Percentiles rank a stretch among this genome's conserved stretches.
These are phyloP conservation scores for Hymenoscyphus repandus DNA, from an alignment of 2,329 filamentous ascomycete genomes.

Conservation along the genomic window DNA sequence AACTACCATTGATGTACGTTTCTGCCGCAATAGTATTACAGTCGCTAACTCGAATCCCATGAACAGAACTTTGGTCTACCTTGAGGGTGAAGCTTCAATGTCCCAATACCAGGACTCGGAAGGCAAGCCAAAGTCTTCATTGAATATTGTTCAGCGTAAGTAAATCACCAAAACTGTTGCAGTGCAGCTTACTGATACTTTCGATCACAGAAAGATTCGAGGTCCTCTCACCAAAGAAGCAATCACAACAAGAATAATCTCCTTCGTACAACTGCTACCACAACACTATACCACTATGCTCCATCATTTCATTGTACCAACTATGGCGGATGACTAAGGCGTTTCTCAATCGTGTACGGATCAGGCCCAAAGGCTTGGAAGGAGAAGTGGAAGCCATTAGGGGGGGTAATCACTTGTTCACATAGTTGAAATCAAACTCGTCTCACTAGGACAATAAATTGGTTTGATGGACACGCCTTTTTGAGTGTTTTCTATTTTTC, in stretches of 20 bases:
- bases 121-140: constrained; percentile 55
- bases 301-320: constrained; percentile 1
- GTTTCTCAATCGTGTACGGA: constrained; percentile 4
- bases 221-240: constrained; percentile 36
- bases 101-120: constrained; percentile 62
- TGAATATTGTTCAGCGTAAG: constrained; percentile 80
- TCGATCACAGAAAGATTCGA: constrained; percentile 40
- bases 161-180: constrained; percentile 18
- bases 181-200: background rate
- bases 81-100: constrained; percentile 78
- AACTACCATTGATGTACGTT: no score
- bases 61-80: constrained; percentile 66
- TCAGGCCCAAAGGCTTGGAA: constrained; percentile 2
- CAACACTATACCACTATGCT: background rate
- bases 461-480: constrained; percentile 51
- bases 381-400: background rate
- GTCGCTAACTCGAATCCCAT: constrained; percentile 5
- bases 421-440: constrained; percentile 1
- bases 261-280: background rate
- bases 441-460: background rate
- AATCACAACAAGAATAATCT: background rate
- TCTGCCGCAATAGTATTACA: no score
- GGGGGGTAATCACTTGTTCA: background rate
- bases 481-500: no score
- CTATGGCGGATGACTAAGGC: background rate